A percentile compares a stretch with the other conserved stretches of the same genome.
Conservation (phyloP, 2,329 filamentous ascomycete genomes). For the Colletotrichum kahawae region DNA sequence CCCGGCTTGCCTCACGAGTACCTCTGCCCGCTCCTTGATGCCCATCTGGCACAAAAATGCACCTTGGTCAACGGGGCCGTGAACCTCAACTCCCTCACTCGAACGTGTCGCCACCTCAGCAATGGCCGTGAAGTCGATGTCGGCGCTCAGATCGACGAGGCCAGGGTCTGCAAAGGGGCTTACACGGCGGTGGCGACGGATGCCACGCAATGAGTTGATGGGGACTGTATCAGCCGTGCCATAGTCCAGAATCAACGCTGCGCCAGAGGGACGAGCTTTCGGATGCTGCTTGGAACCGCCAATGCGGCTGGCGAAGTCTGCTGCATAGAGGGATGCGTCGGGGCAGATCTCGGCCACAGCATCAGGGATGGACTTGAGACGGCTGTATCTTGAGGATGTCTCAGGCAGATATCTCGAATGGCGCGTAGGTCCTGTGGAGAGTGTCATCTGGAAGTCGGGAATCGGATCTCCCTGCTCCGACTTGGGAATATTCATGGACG, state of each 20-base stretch:
- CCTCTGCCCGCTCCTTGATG: slow-evolving; percentile 76
- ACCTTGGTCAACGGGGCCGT: slow-evolving; percentile 88
- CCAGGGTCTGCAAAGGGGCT: slow-evolving; percentile 83
- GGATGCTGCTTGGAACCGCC: slow-evolving; percentile 65
- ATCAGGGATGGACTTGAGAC: slow-evolving; percentile 69
- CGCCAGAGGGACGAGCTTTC: slow-evolving; percentile 74
- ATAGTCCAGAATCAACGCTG: slow-evolving; percentile 95
- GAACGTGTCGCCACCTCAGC: slow-evolving; percentile 81
- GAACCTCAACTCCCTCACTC: slow-evolving; percentile 83
- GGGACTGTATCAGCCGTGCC: slow-evolving; percentile 81
- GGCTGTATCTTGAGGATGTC: slow-evolving; percentile 78
- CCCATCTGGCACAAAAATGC: slow-evolving; percentile 83
- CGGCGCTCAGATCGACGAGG: slow-evolving; percentile 85
- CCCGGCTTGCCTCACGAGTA: slow-evolving; percentile 59
- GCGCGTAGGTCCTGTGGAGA: slow-evolving; percentile 77
- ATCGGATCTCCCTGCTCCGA: slow-evolving; percentile 56
- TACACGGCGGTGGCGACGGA: slow-evolving; percentile 76
- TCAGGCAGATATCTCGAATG: slow-evolving; percentile 87
- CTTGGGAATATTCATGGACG: slow-evolving; percentile 58
- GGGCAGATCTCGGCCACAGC: slow-evolving; percentile 90
- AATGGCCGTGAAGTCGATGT: slow-evolving; percentile 90
- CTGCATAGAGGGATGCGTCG: slow-evolving; percentile 79
- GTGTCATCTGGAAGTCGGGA: slow-evolving; percentile 87
- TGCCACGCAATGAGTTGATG: slow-evolving; percentile 88
- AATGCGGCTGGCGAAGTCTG: slow-evolving; percentile 84